Evolutionary conservation across 2,329 filamentous ascomycete species (phyloP).

Genomic region (Moelleriella libera): DNA sequence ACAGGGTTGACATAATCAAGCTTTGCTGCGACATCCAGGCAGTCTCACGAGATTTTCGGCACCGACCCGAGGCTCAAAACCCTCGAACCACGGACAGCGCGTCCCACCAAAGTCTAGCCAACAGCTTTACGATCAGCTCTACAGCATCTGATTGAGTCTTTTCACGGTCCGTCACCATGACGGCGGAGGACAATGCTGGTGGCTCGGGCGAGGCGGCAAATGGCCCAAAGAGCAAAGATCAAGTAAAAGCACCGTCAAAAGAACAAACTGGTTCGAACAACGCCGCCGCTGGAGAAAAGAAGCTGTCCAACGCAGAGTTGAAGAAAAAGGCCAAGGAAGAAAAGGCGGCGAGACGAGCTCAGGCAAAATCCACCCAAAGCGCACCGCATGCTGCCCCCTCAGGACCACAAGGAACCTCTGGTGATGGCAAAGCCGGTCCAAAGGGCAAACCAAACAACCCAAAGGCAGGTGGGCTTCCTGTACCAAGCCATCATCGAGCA

Average conservation of each 20-base stretch:
- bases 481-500: slow-evolving; percentile 18
- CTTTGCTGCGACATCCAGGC: no score
- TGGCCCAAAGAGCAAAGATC: slow-evolving; percentile 9
- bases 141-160: no score
- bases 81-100: not conserved
- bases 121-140: no score
- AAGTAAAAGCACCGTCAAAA: slow-evolving; percentile 10
- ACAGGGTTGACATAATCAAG: not conserved
- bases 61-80: not conserved
- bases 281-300: slow-evolving; percentile 25
- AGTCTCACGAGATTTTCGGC: not conserved
- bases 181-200: slow-evolving; percentile 11
- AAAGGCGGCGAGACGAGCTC: slow-evolving; percentile 73
- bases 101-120: not conserved
- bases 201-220: slow-evolving; percentile 6
- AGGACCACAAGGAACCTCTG: slow-evolving; percentile 16
- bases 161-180: slow-evolving; percentile 10
- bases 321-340: slow-evolving; percentile 87
- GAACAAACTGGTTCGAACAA: slow-evolving; percentile 4
- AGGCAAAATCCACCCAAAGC: slow-evolving; percentile 44
- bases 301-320: slow-evolving; percentile 61
- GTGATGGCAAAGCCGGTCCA: slow-evolving; percentile 19
- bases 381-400: slow-evolving; percentile 15
- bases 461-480: slow-evolving; percentile 27
- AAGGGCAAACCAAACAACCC: slow-evolving; percentile 34